Base-by-base conservation (phyloP, 108 stramenopile genomes). In the Stephanodiscus triporus region DNA sequence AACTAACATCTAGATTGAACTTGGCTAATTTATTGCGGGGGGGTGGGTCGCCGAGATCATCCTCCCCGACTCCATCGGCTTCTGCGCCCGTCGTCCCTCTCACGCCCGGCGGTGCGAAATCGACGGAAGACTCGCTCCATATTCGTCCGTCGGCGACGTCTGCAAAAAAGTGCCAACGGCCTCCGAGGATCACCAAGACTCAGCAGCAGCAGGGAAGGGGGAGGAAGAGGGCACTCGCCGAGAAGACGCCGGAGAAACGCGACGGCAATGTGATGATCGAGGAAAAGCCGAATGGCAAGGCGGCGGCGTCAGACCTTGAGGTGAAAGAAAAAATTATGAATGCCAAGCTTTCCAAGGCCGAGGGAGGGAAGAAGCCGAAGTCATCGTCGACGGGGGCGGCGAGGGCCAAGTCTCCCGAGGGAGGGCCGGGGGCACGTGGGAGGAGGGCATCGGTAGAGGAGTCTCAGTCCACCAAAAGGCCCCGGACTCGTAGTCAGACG, bases 1-100 rank as follows among this genome's bases (percentile, higher is more conserved):
- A 83, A 38, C 63, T 90, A 34, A 84, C 83, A 36, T 80, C 84
- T 27, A 71, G 81, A 67, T 64, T 82, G 4, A 50, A 53, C 13
- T 55, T 61, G 29, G 49, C 73, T 20, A 67, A 55, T 22, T 45
- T 75, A 23, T 45, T 64, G 53, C 63, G 63, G 42, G 53, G 43
- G 7, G 49, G 49, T 5, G 70, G 63, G 32, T 54, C 50, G n/a
- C 37, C 49, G 57, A 76, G 58, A 66, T 81, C 62, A 68, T 54
- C 61, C 38, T 81, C 54, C 23, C 59, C 50, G 27, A 43, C n/a
- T 24, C 73, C 59, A 22, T 26, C 50, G 14, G 14, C 26, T 50
- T 40, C 66, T 13, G 70, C 75, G 7, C 37, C 65, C 56, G 64
- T 13, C 63, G 42, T 32, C 27, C 26, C 38, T 13, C 19, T 55